Base-by-base conservation (phyloP, 768 basidiomycete species). In the Mycena belliarum region DNA sequence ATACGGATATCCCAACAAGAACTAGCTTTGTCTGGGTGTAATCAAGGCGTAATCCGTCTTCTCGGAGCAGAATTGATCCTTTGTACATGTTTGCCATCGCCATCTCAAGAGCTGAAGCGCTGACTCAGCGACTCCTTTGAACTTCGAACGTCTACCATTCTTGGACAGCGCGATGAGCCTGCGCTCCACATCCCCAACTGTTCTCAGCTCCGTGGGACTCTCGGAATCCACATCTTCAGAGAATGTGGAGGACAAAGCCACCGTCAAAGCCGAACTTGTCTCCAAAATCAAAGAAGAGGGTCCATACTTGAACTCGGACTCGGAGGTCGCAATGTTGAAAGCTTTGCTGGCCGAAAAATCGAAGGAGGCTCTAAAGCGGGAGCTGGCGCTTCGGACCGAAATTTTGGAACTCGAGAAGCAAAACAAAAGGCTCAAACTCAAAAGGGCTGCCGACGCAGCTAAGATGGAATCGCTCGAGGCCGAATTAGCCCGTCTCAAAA, bases 1-100 rank as follows among this genome's bases (percentile, higher is more conserved):
- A 87, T 66, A 71, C 73, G 15, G 77, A 79, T 38, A 69, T 88
- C 21, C 78, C 77, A 6, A 83, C 79, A 4, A 73, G 82, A 49
- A 76, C 80, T 26, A 71, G 75, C 43, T 85, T 86, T 64, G 77
- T 85, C 12, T 85, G 79, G 82, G 29, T 32, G 6, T 32, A 32
- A 12, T 32, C 12, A 6, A 12, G 29, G 7, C 29, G 29, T 32
- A n/a, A n/a, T n/a, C n/a, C n/a, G n/a, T 32, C 12, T 32, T 32
- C 7, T 32, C 7, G 29, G 29, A 32, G 6, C 29, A 32, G 29
- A 32, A 32, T n/a, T n/a, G n/a, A 32, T 32, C 12, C 12, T 43
- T 43, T 43, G 41, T 24, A 12, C 41, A 24, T 23, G 6, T 43
- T 43, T 25, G 21, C 29, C 24, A 25, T 11, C 33, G 12, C 16